Conservation (phyloP, 2,329 filamentous ascomycete species). For the Fusarium acutatum region DNA sequence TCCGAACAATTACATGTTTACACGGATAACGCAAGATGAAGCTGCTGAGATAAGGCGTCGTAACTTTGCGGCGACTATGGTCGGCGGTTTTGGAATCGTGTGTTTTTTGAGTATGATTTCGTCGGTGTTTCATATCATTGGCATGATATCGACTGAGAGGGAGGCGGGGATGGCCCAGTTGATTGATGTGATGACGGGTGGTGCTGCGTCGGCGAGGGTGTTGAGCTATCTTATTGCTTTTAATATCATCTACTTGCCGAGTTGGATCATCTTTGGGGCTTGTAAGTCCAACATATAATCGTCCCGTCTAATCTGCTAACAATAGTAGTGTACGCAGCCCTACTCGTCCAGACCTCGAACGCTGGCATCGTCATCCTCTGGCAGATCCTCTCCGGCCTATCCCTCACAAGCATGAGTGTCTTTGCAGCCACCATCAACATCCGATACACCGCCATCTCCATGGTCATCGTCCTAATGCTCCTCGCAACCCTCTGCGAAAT, state of each 20-base stretch:
- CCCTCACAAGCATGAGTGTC: background rate
- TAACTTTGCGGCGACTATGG: background rate
- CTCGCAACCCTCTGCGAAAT: background rate
- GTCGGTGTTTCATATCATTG: constrained; percentile 43
- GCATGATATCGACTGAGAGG: constrained; percentile 80
- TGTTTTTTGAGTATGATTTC: constrained; percentile 9
- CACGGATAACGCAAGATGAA: background rate
- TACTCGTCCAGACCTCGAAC: background rate
- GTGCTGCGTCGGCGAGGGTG: constrained; percentile 70
- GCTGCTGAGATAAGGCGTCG: background rate
- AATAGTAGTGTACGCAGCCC: constrained; percentile 55
- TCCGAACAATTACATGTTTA: background rate
- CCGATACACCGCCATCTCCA: background rate
- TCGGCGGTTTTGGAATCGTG: background rate
- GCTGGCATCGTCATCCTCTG: background rate
- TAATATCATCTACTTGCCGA: constrained; percentile 76
- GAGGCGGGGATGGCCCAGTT: constrained; percentile 84
- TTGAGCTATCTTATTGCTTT: constrained; percentile 78
- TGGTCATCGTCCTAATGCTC: background rate
- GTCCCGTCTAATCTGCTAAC: background rate
- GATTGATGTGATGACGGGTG: constrained; percentile 86
- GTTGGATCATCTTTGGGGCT: constrained; percentile 65
- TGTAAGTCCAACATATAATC: background rate
- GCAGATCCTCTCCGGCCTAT: background rate
- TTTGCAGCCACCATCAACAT: background rate